Percentiles rank a stretch among this genome's conserved stretches.
Evolutionary conservation across 768 basidiomycete species (phyloP).

Genomic region (Suillus weaverae): DNA sequence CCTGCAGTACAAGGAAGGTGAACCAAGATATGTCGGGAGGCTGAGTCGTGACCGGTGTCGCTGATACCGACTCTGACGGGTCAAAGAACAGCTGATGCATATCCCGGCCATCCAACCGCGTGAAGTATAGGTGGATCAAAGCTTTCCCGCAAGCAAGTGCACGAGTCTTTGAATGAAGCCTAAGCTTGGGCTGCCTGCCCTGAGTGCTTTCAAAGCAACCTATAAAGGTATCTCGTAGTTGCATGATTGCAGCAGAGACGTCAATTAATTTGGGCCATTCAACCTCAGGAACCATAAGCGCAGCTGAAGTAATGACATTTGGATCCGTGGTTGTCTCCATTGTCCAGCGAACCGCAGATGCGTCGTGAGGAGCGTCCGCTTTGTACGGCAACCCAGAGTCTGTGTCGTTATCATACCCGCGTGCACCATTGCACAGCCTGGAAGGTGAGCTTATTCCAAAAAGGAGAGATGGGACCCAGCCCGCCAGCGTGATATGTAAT

Average conservation of each 20-base stretch:
- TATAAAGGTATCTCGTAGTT: constrained; percentile 6
- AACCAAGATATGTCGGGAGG: constrained; percentile 4
- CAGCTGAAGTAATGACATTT: constrained; percentile 2
- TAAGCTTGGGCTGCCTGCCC: neutral
- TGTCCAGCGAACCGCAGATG: constrained; percentile 6
- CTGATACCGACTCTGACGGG: neutral
- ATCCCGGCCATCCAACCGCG: neutral
- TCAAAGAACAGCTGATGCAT: constrained; percentile 4
- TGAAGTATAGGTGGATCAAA: constrained; percentile 1
- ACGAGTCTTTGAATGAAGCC: neutral
- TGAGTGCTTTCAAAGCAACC: constrained; percentile 5
- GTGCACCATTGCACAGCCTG: neutral
- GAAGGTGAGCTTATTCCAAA: neutral
- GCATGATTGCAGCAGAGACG: neutral
- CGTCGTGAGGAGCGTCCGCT: neutral
- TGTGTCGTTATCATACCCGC: neutral
- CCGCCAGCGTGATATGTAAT: neutral
- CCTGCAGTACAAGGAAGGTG: neutral
- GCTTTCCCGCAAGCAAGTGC: constrained; percentile 7
- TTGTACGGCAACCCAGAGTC: neutral
- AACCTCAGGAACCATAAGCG: constrained; percentile 4
- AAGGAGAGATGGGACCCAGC: neutral
- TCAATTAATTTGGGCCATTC: constrained; percentile 5
- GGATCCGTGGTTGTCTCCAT: constrained; percentile 6
- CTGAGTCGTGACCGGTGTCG: neutral